Percentiles rank a stretch among this genome's conserved stretches.
Evolutionary conservation across 148 eudicot species (phyloP).

Genomic region (Amaranthus hypochondriacus): DNA sequence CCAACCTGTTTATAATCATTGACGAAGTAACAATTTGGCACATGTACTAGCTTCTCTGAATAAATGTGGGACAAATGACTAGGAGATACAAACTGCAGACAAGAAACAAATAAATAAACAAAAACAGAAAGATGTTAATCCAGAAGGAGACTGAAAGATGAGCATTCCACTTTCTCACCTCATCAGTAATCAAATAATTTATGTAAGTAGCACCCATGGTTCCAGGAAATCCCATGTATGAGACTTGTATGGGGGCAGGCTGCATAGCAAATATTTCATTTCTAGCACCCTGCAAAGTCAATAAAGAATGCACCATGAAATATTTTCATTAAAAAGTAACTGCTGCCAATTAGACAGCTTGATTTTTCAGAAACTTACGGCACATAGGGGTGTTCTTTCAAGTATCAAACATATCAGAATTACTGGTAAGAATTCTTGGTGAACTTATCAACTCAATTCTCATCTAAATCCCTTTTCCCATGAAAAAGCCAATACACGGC

Average conservation of each 20-base stretch:
- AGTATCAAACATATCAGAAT: background rate
- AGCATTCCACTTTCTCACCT: slow-evolving; percentile 38
- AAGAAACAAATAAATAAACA: background rate
- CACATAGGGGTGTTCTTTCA: background rate
- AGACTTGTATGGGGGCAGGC: slow-evolving; percentile 98
- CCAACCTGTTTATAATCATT: slow-evolving; percentile 95
- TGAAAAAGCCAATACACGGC: too few relatives aligned
- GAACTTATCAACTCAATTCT: too few relatives aligned
- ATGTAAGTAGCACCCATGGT: slow-evolving; percentile 94
- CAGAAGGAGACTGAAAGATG: background rate
- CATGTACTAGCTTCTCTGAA: slow-evolving; percentile 91
- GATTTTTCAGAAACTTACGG: background rate
- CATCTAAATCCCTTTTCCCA: too few relatives aligned
- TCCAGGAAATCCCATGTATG: slow-evolving; percentile 99
- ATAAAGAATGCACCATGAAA: background rate
- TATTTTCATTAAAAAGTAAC: background rate
- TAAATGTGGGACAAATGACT: slow-evolving; percentile 61
- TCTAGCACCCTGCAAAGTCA: slow-evolving; percentile 75
- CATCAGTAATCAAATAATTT: slow-evolving; percentile 89
- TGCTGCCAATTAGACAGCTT: background rate
- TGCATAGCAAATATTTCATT: slow-evolving; percentile 99
- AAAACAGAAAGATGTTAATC: background rate
- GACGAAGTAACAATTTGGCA: slow-evolving; percentile 94
- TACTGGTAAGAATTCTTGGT: background rate
- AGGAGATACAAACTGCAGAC: slow-evolving; percentile 91